Evolutionary conservation across 164 flowering plant genomes (phyloP).

Genomic region (Echeveria elegans): DNA sequence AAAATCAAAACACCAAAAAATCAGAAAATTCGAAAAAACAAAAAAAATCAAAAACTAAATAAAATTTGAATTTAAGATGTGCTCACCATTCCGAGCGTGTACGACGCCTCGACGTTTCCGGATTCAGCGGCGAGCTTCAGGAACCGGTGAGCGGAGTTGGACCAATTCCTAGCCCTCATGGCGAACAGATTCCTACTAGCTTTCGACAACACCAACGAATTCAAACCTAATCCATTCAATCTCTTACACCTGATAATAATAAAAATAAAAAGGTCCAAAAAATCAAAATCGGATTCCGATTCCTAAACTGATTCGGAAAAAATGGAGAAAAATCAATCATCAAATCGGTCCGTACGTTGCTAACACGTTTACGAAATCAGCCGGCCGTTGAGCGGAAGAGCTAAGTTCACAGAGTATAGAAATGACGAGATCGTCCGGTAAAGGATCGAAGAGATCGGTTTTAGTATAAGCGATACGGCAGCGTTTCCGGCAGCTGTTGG

Average conservation of each 20-base stretch:
- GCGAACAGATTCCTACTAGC: conserved; percentile 18
- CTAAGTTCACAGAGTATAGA: conserved; percentile 49
- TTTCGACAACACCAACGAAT: conserved; percentile 21
- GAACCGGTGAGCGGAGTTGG: conserved; percentile 28
- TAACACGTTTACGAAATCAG: conserved; percentile 41
- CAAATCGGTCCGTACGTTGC: conserved; percentile 26
- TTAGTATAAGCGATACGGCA: conserved; percentile 5
- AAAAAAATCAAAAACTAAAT: neutral
- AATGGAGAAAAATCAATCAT: neutral
- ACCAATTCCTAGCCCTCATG: conserved; percentile 26
- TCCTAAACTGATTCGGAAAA: neutral
- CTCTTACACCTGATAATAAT: conserved; percentile 13
- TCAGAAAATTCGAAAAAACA: neutral
- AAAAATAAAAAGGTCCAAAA: neutral
- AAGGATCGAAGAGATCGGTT: conserved; percentile 42
- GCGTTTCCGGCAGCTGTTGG: conserved; percentile 26
- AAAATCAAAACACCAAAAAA: neutral
- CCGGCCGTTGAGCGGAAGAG: conserved; percentile 27
- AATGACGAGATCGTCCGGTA: conserved; percentile 67
- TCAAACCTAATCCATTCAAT: conserved; percentile 19
- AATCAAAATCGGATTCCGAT: neutral
- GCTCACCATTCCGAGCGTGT: conserved; percentile 1
- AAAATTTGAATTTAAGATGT: neutral
- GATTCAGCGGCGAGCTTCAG: conserved; percentile 9
- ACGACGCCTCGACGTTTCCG: neutral